Evolutionary conservation across 2,329 filamentous ascomycete genomes (phyloP).

Genomic region (Dactylellina haptotyla): DNA sequence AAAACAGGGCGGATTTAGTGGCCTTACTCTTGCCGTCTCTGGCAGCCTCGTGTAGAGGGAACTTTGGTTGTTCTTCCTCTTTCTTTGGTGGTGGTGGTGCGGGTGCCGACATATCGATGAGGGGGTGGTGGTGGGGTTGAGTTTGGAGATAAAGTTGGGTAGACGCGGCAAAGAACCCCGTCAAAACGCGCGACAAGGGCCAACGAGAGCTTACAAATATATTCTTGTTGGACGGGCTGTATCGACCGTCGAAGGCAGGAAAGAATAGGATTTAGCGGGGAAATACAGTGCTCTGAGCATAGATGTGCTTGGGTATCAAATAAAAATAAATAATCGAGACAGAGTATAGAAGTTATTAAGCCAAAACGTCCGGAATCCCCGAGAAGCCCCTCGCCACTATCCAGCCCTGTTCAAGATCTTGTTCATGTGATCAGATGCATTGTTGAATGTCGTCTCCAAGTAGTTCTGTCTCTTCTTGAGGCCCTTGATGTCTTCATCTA

Average conservation of each 20-base stretch:
- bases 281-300: slow-evolving; percentile 21
- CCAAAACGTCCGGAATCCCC: slow-evolving; percentile 3
- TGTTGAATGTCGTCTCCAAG: slow-evolving; percentile 93
- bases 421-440: slow-evolving; percentile 89
- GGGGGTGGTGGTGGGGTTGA: slow-evolving; percentile 43
- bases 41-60: slow-evolving; percentile 48
- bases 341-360: too few species aligned
- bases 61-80: slow-evolving; percentile 41
- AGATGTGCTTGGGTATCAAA: slow-evolving; percentile 29
- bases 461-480: slow-evolving; percentile 91
- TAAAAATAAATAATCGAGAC: not conserved
- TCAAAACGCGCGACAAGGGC: slow-evolving; percentile 27
- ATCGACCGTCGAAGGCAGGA: too few species aligned
- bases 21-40: slow-evolving; percentile 50
- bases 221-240: not conserved
- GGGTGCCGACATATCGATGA: slow-evolving; percentile 39
- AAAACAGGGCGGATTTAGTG: not conserved
- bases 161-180: slow-evolving; percentile 47
- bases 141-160: slow-evolving; percentile 35
- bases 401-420: slow-evolving; percentile 77
- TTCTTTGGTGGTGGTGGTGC: slow-evolving; percentile 20
- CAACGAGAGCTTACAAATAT: slow-evolving; percentile 40
- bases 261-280: too few species aligned
- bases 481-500: slow-evolving; percentile 80
- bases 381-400: slow-evolving; percentile 55